Evolutionary conservation across 495 filamentous ascomycete genomes (phyloP).

Genomic region (Parachaetomium inaequale): DNA sequence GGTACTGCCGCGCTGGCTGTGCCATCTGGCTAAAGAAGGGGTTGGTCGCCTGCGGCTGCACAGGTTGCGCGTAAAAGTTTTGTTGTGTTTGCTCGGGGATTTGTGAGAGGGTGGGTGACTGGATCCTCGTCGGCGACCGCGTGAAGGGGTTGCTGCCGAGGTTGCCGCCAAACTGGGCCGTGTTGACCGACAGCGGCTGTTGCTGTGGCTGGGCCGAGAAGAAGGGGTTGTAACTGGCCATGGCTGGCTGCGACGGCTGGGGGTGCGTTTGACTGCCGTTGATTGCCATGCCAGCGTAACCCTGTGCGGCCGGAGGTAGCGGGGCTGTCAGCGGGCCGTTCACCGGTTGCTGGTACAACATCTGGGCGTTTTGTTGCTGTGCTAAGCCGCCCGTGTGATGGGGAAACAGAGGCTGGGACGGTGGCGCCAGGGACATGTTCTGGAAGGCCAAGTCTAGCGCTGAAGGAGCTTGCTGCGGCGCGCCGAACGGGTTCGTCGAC

Average conservation of each 20-base stretch:
- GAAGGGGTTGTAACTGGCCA: constrained; percentile 62
- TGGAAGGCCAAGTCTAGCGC: constrained; percentile 66
- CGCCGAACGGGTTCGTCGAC: constrained; percentile 50
- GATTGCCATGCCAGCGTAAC: constrained; percentile 40
- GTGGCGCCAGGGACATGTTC: constrained; percentile 62
- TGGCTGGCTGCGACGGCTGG: constrained; percentile 35
- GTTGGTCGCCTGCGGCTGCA: constrained; percentile 43
- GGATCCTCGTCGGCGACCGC: constrained; percentile 44
- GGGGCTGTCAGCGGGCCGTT: constrained; percentile 63
- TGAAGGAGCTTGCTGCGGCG: constrained; percentile 42
- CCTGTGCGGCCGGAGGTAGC: constrained; percentile 54
- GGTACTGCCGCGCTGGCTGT: constrained; percentile 35
- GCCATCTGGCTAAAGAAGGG: constrained; percentile 52
- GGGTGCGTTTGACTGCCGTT: constrained; percentile 49
- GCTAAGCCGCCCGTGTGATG: constrained; percentile 78
- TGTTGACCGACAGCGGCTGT: constrained; percentile 41
- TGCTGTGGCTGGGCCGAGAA: constrained; percentile 40
- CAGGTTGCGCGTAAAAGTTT: constrained; percentile 42
- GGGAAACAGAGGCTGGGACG: constrained; percentile 66
- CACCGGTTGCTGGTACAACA: constrained; percentile 50
- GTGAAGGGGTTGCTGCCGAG: constrained; percentile 45
- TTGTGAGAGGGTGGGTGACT: constrained; percentile 44
- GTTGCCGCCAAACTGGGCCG: constrained; percentile 29
- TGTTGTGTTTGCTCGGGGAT: constrained; percentile 52
- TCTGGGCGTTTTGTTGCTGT: constrained; percentile 46